Base-by-base conservation (phyloP, 2,329 filamentous ascomycete species). In the Calonectria multiphialidica region DNA sequence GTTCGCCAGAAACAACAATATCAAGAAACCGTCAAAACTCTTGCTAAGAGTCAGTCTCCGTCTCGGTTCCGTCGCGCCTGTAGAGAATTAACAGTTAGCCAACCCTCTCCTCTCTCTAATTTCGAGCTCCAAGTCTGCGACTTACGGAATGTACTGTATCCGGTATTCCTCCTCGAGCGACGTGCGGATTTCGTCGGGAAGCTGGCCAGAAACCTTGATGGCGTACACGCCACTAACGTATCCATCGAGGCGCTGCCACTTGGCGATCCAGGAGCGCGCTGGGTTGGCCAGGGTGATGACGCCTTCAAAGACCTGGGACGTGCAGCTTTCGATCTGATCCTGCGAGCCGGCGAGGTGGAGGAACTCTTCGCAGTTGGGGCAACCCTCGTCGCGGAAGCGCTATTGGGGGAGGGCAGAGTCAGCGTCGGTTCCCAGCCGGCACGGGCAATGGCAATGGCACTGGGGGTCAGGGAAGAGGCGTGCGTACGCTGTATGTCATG, bases 361-460 rank as follows among this genome's bases (percentile, higher is more conserved):
- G 84, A 98, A 94, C 62, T 94, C 92, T 82, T 98, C 96, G 89
- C 97, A 99, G 88, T 99, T 99, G 74, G 97, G 97, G 82, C 97
- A 99, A 77, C 97, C 97, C 81, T 94, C 90, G 80, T 92, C 90
- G 80, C 93, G 89, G 89, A 99, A 99, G 83, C 94, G 93, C 93
- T 96, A 81, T 37, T 75, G 55, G 2, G 15, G 49, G 55, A 40
- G 40, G 5, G 8, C 44, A 45, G 8, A 47, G 73, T 77, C 55
- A 80, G 77, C 25, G 42, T 18, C 6, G 16, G 67, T 44, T 47
- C 62, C 25, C 18, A 18, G 23, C 37, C n/a, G 35, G 2, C 9
- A 61, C 28, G 18, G 21, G 62, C 59, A 30, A 59, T 47, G 47
- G 44, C n/a, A 23, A 61, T 65, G 57, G 53, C n/a, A n/a, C n/a